Evolutionary conservation across 495 filamentous ascomycete genomes (phyloP), one percentile per base, ranked within the genome.

Genomic region (Neurospora discreta): DNA sequence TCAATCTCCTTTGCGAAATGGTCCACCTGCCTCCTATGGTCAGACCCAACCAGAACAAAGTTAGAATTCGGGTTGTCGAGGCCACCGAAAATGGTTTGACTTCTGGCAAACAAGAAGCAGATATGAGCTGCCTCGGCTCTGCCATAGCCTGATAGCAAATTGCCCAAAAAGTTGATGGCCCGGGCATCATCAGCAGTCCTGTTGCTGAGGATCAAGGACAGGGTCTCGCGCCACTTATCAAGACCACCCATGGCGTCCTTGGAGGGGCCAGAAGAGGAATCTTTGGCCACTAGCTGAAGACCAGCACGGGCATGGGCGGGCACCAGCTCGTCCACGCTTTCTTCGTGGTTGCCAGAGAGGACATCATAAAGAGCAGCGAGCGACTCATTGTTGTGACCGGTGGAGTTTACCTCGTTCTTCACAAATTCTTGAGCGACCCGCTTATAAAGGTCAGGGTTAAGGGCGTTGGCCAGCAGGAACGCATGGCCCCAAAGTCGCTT

Each of bases 261-360:
- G 9, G 90, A 86, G 26, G 87, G 76, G 3, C 87, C 90, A 68
- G 86, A 81, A 33, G 86, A 83, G 73, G 88, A 83, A 38, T 88
- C 84, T 69, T 89, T 91, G 76, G 89, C 93, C 73, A 96, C 86
- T 84, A 99, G 91, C 78, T 95, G 93, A 72, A 98, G 87, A 6
- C 96, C 96, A 67, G 94, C 92, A 40, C 96, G 88, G 46, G 95
- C 96, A 71, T 94, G 95, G 30, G 91, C 90, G 11, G 95, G 95
- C n/a, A 99, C 95, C 67, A 99, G 89, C 76, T 98, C 94, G 79
- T 99, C 95, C 39, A 98, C 88, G 73, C 93, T 95, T 74, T 98
- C 96, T 71, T 98, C 95, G 72, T 90, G 88, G 76, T 97, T 98
- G 0, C 95, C 94, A 39, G 94, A 94, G 72, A 99, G 92, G 7